phyloP scores from a whole-genome alignment of 768 basidiomycete genomes.

The Hydnomerulius pinastri region DNA sequence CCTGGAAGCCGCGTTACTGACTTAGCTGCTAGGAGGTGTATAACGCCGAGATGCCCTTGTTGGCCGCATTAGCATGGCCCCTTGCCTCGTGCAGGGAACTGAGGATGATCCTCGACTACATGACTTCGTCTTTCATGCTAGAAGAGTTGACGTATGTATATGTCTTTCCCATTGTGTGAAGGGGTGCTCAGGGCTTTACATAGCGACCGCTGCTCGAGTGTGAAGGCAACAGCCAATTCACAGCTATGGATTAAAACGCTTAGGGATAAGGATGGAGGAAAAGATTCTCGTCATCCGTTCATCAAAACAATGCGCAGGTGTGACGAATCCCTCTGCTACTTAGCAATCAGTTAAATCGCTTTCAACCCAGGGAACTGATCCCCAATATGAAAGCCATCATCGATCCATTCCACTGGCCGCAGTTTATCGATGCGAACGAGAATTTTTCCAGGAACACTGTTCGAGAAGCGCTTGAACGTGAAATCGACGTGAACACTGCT shows the following conservation, averaged over 20 bases:
- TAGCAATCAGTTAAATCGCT: not conserved
- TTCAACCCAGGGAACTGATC: constrained; percentile 21
- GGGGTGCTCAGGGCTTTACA: not conserved
- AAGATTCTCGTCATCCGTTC: constrained; percentile 22
- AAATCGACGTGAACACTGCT: constrained; percentile 6
- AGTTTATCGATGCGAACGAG: constrained; percentile 23
- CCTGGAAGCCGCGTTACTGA: not conserved
- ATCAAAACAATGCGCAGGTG: constrained; percentile 29
- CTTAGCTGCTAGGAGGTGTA: constrained; percentile 21
- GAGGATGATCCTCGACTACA: constrained; percentile 27
- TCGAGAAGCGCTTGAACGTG: constrained; percentile 27
- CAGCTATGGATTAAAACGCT: constrained; percentile 27
- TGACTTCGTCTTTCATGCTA: constrained; percentile 33
- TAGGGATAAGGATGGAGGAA: constrained; percentile 14
- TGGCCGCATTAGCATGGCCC: constrained; percentile 27
- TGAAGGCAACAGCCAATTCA: constrained; percentile 13
- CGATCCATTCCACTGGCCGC: constrained; percentile 30
- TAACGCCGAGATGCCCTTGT: constrained; percentile 27
- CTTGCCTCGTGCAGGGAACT: constrained; percentile 21
- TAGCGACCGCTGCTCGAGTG: constrained; percentile 29
- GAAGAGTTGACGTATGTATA: constrained; percentile 29
- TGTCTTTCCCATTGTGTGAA: not conserved
- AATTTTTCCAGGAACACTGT: constrained; percentile 21
- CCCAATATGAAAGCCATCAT: constrained; percentile 24
- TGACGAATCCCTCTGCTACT: not conserved